phyloP scores from a whole-genome alignment of 495 filamentous ascomycete species.

The Friedmanniomyces simplex region DNA sequence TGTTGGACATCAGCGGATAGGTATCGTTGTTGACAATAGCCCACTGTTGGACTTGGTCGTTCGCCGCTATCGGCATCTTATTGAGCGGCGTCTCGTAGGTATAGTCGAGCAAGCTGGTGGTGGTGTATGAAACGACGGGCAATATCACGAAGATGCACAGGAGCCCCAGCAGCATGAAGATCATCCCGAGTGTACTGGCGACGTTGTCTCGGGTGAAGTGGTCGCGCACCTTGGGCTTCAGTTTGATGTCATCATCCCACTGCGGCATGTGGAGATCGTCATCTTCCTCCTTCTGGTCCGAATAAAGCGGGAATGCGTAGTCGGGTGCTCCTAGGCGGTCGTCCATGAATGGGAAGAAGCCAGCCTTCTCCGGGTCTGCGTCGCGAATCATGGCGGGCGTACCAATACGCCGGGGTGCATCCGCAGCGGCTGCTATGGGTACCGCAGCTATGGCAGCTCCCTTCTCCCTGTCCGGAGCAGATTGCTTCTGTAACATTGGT shows the following conservation, averaged over 20 bases:
- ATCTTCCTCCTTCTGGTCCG: constrained; percentile 38
- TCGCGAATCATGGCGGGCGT: constrained; percentile 19
- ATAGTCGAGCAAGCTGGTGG: constrained; percentile 22
- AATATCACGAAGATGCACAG: constrained; percentile 38
- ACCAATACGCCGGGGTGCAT: background rate
- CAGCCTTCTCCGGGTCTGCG: constrained; percentile 23
- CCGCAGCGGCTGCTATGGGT: background rate
- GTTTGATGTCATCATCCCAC: constrained; percentile 36
- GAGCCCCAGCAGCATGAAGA: constrained; percentile 36
- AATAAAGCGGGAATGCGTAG: constrained; percentile 34
- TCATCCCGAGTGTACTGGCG: constrained; percentile 33
- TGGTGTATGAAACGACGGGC: constrained; percentile 35
- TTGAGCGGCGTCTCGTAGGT: constrained; percentile 24
- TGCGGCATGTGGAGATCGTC: constrained; percentile 41
- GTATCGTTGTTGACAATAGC: constrained; percentile 29
- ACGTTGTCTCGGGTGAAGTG: constrained; percentile 34
- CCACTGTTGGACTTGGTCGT: constrained; percentile 25
- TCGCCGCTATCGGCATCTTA: constrained; percentile 20
- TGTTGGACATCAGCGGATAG: constrained; percentile 47
- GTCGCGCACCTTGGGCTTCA: constrained; percentile 33
- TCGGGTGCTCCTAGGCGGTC: constrained; percentile 34
- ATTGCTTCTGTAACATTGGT: background rate
- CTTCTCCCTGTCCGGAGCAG: background rate
- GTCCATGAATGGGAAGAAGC: constrained; percentile 30
- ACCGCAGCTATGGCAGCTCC: background rate